These are phyloP conservation scores for Spergularia bocconei DNA, from an alignment of 148 eudicot species.

Conservation along the genomic window DNA sequence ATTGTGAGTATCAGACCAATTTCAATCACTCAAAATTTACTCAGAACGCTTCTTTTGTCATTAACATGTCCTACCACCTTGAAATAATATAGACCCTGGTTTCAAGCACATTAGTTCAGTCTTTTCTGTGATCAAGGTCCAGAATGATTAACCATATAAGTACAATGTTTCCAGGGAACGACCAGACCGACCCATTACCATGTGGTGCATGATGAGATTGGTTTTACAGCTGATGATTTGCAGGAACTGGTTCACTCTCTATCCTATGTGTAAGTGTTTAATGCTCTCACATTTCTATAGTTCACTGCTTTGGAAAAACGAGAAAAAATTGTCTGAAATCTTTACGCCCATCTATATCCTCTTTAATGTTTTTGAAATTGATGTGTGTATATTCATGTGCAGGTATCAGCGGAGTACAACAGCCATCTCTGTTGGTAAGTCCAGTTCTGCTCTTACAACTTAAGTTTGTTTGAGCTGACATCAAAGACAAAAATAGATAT, in stretches of 20 bases:
- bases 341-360: background rate
- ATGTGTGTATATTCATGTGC: conserved; percentile 2
- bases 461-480: background rate
- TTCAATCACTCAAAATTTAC: too few relatives aligned
- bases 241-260: conserved; percentile 44
- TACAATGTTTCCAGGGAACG: conserved; percentile 29
- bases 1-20: conserved; percentile 27
- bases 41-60: too few relatives aligned
- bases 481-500: background rate
- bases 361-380: background rate
- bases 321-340: background rate
- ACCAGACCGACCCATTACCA: conserved; percentile 47
- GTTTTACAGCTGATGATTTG: conserved; percentile 36
- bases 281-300: too few relatives aligned
- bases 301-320: too few relatives aligned
- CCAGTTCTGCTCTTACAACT: background rate
- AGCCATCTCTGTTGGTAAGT: conserved; percentile 43
- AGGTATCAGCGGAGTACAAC: conserved; percentile 45
- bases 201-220: conserved; percentile 39
- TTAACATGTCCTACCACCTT: too few relatives aligned
- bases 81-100: too few relatives aligned
- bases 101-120: background rate
- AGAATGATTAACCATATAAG: background rate
- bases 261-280: conserved; percentile 37
- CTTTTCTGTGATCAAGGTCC: background rate